A percentile compares a stretch with the other conserved stretches of the same genome.
Conservation (phyloP, 306 rosid species). For the Dryas alaskensis region DNA sequence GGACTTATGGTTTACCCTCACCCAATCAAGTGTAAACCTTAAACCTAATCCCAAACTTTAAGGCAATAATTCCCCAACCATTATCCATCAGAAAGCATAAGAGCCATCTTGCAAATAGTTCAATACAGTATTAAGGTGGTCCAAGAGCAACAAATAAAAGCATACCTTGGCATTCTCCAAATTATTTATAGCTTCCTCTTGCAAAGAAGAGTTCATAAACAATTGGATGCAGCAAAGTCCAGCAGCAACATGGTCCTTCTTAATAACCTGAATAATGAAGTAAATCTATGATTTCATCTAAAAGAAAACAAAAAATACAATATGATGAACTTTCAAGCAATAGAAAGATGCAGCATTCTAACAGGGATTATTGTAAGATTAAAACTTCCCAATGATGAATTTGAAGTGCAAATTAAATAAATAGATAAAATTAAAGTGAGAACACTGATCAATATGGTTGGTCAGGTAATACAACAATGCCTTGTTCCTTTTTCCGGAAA, state of each 20-base stretch:
- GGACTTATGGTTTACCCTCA: neutral
- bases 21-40: neutral
- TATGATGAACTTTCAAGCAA: slow-evolving; percentile 5
- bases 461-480: neutral
- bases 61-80: neutral
- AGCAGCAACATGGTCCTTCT: slow-evolving; percentile 90
- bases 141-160: slow-evolving; percentile 5
- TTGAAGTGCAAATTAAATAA: no score
- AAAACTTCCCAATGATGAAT: neutral
- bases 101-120: neutral
- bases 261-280: slow-evolving; percentile 60
- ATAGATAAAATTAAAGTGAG: neutral
- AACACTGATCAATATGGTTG: neutral
- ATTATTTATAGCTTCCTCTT: slow-evolving; percentile 91
- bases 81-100: slow-evolving; percentile 3
- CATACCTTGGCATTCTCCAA: slow-evolving; percentile 93
- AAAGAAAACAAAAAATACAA: neutral
- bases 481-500: neutral
- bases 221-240: slow-evolving; percentile 98
- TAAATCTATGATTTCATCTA: slow-evolving; percentile 13
- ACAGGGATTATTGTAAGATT: neutral
- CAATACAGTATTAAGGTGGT: neutral
- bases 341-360: neutral
- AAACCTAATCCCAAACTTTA: neutral
- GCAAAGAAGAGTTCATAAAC: slow-evolving; percentile 79